Evolutionary conservation across 2,329 filamentous ascomycete species (phyloP).

Genomic region (Alternaria angustiovoidea): DNA sequence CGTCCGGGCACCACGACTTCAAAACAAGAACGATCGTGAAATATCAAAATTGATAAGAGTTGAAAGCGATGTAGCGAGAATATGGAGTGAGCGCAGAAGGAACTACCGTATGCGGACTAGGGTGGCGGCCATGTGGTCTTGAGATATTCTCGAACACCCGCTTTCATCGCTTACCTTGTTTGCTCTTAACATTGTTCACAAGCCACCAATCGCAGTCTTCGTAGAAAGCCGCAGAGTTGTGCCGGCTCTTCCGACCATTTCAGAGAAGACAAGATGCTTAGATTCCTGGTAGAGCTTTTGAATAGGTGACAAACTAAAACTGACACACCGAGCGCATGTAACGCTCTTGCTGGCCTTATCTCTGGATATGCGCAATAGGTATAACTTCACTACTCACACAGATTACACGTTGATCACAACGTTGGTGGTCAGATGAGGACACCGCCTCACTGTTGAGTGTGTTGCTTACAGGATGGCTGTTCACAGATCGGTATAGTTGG

Average conservation of each 20-base stretch:
- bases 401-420: background rate
- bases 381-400: background rate
- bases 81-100: slow-evolving; percentile 21
- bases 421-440: background rate
- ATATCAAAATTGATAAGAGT: slow-evolving; percentile 8
- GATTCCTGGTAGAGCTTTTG: background rate
- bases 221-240: background rate
- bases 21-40: background rate
- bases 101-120: slow-evolving; percentile 31
- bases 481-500: background rate
- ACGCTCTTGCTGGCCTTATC: background rate
- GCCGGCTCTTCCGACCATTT: background rate
- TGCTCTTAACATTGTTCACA: slow-evolving; percentile 48
- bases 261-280: background rate
- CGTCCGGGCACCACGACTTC: background rate
- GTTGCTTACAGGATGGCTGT: background rate
- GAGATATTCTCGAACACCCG: slow-evolving; percentile 10
- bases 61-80: slow-evolving; percentile 8
- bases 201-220: slow-evolving; percentile 5
- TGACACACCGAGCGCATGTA: background rate
- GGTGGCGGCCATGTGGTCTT: slow-evolving; percentile 3
- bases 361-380: background rate
- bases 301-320: background rate
- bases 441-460: background rate
- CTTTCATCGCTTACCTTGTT: slow-evolving; percentile 34